Evolutionary conservation across 2,329 filamentous ascomycete species (phyloP).

Genomic region (Bertia moriformis): DNA sequence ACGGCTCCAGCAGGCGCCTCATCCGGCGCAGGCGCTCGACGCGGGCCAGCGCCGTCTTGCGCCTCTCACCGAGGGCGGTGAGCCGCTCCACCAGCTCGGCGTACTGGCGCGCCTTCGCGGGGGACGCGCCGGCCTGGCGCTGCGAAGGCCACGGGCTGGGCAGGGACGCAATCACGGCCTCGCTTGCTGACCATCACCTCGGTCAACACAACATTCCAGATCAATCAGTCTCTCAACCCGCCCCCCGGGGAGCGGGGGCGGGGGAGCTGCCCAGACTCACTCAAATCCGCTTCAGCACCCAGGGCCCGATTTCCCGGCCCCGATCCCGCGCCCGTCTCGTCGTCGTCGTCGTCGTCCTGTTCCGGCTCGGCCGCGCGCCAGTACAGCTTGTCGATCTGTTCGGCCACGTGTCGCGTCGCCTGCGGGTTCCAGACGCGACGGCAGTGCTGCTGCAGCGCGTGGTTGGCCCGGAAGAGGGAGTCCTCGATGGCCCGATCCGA

Average conservation of each 20-base stretch:
- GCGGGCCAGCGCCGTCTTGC: constrained; percentile 20
- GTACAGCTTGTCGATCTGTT: constrained; percentile 58
- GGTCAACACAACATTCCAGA: not conserved
- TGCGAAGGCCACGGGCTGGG: not conserved
- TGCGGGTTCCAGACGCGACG: constrained; percentile 53
- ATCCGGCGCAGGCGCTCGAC: constrained; percentile 33
- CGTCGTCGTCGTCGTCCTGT: constrained; percentile 14
- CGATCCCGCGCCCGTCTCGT: constrained; percentile 5
- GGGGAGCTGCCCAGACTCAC: constrained; percentile 17
- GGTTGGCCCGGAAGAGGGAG: constrained; percentile 42
- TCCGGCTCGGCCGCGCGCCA: constrained; percentile 27
- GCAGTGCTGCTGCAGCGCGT: constrained; percentile 47
- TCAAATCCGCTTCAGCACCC: constrained; percentile 25
- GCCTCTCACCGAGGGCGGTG: constrained; percentile 11
- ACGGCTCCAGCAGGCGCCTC: constrained; percentile 32
- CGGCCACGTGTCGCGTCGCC: constrained; percentile 56
- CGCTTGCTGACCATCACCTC: no score
- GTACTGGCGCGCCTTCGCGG: not conserved
- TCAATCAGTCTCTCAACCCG: not conserved
- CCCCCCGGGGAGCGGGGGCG: no score
- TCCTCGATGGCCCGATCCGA: constrained; percentile 37
- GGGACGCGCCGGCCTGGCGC: not conserved
- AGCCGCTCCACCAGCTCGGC: not conserved
- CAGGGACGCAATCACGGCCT: not conserved
- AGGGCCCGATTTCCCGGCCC: no score